These are phyloP conservation scores for Pluteus cervinus DNA, from an alignment of 768 basidiomycete species.

Conservation along the genomic window DNA sequence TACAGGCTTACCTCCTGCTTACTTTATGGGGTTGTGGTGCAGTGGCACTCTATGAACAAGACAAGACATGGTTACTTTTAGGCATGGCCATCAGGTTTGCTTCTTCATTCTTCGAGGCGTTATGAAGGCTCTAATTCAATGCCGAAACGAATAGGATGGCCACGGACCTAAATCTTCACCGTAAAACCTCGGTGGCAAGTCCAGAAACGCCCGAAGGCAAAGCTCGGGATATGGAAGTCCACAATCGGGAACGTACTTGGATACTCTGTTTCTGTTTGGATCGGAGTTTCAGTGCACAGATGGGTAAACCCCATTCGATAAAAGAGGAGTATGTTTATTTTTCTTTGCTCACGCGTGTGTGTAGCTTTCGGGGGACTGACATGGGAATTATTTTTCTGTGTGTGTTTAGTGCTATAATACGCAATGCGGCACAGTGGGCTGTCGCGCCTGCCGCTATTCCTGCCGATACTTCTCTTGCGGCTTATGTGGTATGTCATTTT, in stretches of 20 bases:
- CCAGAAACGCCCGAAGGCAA: constrained; percentile 75
- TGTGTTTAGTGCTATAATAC: constrained; percentile 69
- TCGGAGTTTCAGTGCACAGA: constrained; percentile 87
- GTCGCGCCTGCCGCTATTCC: constrained; percentile 55
- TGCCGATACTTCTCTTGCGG: constrained; percentile 64
- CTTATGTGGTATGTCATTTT: constrained; percentile 60
- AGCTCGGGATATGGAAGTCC: constrained; percentile 76
- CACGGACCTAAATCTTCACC: constrained; percentile 91
- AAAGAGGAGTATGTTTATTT: constrained; percentile 76
- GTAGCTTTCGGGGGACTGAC: too few species aligned
- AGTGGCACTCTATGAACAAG: constrained; percentile 94
- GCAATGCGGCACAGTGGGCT: constrained; percentile 75
- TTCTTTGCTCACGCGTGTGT: background rate
- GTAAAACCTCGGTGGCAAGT: constrained; percentile 62
- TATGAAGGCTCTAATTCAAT: too few species aligned
- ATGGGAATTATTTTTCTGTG: constrained; percentile 9
- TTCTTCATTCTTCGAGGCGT: background rate
- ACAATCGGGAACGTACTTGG: constrained; percentile 96
- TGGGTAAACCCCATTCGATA: constrained; percentile 93
- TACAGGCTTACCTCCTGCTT: constrained; percentile 90
- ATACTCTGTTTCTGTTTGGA: constrained; percentile 82
- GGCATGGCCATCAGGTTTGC: constrained; percentile 79
- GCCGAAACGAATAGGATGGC: constrained; percentile 74
- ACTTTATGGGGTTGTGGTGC: constrained; percentile 90
- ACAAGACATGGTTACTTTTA: constrained; percentile 86